Base-by-base conservation (phyloP, 352 stramenopile genomes). In the Phytopythium kandeliae region DNA sequence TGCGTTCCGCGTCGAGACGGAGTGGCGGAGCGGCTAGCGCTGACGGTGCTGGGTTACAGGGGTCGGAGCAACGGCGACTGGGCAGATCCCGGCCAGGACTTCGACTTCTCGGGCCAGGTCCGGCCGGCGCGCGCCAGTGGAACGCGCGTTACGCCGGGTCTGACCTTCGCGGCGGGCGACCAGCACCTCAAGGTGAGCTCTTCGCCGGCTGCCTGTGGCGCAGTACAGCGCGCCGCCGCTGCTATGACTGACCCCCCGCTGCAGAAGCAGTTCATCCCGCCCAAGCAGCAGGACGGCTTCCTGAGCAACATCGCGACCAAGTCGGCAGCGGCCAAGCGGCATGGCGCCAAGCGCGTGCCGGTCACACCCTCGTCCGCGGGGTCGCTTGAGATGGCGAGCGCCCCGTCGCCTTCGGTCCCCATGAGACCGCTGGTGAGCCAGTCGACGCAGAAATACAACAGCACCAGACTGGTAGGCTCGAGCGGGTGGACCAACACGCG, bases 341-440 rank as follows among this genome's bases (percentile, higher is more conserved):
- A n/a, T 11, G 21, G 38, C 21, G 38, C 38, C 38, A 45, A n/a
- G 38, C 38, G 38, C 38, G 21, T 45, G 38, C 38, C n/a, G 21
- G 37, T 43, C 37, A 19, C 9, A 1, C 15, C 37, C 9, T 22
- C 28, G 4, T 0, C 37, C 1, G 6, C 30, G 31, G 54, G 52
- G 6, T 65, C 60, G 1, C 44, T 77, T 8, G 66, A 75, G 51
- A 16, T 30, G 19, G 51, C 49, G 2, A 75, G 63, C 49, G 66
- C 59, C 3, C 57, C 60, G 16, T 13, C 33, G 22, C 53, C 52
- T 19, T 22, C 5, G 62, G 42, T 16, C 21, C 4, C 44, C 2
- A 5, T 19, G 19, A 7, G 19, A 5, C n/a, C 37, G 37, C 25
- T 26, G 17, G 17, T 17, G 2, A 34, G 12, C 7, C 26, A 22